phyloP scores from a whole-genome alignment of 2,329 filamentous ascomycete species.

The Beauveria medogensis region DNA sequence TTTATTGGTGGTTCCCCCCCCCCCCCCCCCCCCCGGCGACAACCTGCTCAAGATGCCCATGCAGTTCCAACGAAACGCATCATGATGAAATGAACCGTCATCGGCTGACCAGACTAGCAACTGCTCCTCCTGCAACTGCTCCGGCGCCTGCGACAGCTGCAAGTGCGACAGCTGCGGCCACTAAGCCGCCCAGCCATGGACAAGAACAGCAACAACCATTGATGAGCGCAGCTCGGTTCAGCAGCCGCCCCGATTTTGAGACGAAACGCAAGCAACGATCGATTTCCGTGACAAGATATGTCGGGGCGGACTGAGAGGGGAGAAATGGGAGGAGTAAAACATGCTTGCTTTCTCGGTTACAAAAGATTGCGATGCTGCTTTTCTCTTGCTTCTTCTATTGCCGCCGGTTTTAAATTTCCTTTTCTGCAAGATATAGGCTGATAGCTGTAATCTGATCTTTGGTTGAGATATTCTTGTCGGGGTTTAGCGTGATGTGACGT shows the following conservation, averaged over 20 bases:
- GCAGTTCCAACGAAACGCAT: too few species aligned
- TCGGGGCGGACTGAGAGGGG: slow-evolving; percentile 3
- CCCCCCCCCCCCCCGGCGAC: neutral
- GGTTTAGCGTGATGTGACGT: too few species aligned
- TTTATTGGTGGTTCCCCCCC: too few species aligned
- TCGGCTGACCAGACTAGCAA: slow-evolving; percentile 11
- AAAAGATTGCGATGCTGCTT: neutral
- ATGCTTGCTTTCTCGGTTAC: neutral
- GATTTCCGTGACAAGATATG: slow-evolving; percentile 8
- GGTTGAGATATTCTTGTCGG: neutral
- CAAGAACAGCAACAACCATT: neutral
- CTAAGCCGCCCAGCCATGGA: neutral
- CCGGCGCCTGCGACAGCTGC: slow-evolving; percentile 17
- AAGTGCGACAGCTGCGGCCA: slow-evolving; percentile 18
- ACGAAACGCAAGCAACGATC: slow-evolving; percentile 7
- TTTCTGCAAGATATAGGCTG: neutral
- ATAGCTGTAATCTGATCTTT: slow-evolving; percentile 8
- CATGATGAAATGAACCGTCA: neutral
- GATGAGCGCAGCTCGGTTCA: neutral
- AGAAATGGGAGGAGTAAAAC: too few species aligned
- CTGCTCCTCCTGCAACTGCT: slow-evolving; percentile 18
- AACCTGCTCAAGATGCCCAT: neutral
- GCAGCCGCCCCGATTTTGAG: slow-evolving; percentile 3
- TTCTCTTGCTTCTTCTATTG: neutral
- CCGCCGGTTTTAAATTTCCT: neutral